A percentile compares a stretch with the other conserved stretches of the same genome.
Evolutionary conservation across 2,329 filamentous ascomycete genomes (phyloP).

Genomic region (Pyricularia sp.): DNA sequence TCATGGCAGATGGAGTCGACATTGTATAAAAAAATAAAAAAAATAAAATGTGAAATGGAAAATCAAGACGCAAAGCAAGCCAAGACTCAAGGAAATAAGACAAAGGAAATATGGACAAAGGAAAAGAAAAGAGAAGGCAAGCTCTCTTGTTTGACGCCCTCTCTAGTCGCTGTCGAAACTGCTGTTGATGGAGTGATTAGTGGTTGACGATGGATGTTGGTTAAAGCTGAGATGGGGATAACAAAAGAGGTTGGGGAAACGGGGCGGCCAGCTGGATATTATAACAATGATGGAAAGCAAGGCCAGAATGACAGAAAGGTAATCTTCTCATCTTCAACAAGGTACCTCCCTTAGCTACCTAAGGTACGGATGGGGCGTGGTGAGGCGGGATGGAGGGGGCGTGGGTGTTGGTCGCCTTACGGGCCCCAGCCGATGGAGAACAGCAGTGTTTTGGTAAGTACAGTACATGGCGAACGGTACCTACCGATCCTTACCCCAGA

Average conservation of each 20-base stretch:
- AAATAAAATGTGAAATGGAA: background rate
- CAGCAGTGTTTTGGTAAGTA: background rate
- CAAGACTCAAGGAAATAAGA: slow-evolving; percentile 1
- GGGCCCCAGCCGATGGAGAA: background rate
- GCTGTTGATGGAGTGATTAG: background rate
- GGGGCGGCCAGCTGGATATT: background rate
- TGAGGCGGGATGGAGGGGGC: background rate
- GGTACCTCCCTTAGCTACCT: background rate
- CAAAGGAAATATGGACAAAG: background rate
- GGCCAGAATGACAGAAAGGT: background rate
- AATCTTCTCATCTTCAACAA: background rate
- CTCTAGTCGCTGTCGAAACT: background rate
- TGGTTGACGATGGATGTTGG: background rate
- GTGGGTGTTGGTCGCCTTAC: background rate
- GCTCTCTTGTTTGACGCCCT: background rate
- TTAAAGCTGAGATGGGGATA: background rate
- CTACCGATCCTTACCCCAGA: background rate
- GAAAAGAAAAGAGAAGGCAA: background rate
- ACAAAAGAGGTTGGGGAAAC: background rate
- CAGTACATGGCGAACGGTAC: background rate
- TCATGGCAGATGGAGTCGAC: slow-evolving; percentile 1
- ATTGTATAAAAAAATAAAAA: background rate
- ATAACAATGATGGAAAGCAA: background rate
- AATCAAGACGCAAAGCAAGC: background rate
- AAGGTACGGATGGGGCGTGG: background rate